Evolutionary conservation across 1,284 basidiomycete species (phyloP).

Genomic region (Boletus semigastroideus): DNA sequence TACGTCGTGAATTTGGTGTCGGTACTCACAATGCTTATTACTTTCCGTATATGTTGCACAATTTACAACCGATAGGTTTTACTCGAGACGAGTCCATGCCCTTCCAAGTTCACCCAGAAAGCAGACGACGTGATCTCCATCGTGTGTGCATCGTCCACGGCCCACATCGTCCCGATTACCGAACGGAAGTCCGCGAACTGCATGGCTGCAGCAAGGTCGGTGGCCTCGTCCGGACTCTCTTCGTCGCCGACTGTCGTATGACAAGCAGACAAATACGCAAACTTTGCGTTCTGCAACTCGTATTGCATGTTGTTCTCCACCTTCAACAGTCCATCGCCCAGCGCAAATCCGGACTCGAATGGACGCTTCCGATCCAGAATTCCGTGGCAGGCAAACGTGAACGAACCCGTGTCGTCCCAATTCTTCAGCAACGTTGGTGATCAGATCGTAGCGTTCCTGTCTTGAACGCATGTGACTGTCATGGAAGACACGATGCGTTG

Average conservation of each 20-base stretch:
- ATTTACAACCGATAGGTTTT: no score
- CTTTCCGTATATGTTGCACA: no score
- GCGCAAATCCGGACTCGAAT: slow-evolving; percentile 11
- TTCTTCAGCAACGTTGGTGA: neutral
- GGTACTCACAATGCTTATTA: no score
- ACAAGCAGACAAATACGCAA: slow-evolving; percentile 24
- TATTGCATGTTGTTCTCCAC: slow-evolving; percentile 24
- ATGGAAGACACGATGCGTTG: neutral
- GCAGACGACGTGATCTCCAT: neutral
- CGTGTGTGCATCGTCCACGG: neutral
- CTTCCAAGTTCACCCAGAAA: no score
- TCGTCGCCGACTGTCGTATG: neutral
- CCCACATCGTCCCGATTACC: slow-evolving; percentile 5
- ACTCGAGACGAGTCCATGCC: no score
- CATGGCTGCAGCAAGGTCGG: slow-evolving; percentile 10
- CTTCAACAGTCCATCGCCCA: slow-evolving; percentile 18
- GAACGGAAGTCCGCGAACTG: slow-evolving; percentile 1
- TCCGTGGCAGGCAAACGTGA: slow-evolving; percentile 16
- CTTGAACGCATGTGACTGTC: neutral
- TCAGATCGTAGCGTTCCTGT: neutral
- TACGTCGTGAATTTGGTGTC: no score
- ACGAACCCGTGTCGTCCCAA: neutral
- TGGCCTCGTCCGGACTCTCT: slow-evolving; percentile 8
- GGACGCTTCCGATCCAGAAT: slow-evolving; percentile 9
- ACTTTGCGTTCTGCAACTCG: slow-evolving; percentile 22